Conservation (phyloP, 78 protist genomes). For the Pelomyxa schiedti region DNA sequence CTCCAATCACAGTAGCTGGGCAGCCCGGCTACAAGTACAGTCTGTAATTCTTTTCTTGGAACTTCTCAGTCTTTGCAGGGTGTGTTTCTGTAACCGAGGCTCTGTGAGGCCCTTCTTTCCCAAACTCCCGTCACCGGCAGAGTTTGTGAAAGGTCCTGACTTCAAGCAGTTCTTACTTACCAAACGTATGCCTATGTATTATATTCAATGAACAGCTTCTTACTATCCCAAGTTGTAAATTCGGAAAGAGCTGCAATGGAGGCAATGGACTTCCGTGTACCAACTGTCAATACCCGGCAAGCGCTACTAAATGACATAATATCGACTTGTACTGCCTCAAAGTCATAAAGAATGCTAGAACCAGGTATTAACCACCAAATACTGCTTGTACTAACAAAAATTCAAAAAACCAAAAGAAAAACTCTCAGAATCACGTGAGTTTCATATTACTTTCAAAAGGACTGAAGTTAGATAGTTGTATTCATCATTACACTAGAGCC, state of each 20-base stretch:
- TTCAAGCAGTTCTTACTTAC: not conserved
- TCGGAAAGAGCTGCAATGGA: not conserved
- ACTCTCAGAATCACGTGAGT: too few species aligned
- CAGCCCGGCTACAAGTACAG: not conserved
- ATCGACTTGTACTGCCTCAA: too few species aligned
- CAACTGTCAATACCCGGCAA: not conserved
- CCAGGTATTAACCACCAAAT: too few species aligned
- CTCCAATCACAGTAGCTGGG: not conserved
- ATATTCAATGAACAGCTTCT: too few species aligned
- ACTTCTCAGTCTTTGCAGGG: not conserved
- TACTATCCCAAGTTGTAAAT: too few species aligned
- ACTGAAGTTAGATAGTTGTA: too few species aligned
- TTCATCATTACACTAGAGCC: too few species aligned
- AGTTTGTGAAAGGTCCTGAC: not conserved
- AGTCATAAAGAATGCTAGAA: too few species aligned
- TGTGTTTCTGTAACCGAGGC: not conserved
- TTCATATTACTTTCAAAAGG: too few species aligned
- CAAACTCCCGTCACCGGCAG: not conserved
- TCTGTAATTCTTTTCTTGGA: not conserved
- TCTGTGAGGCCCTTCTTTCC: not conserved
- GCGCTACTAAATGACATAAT: not conserved
- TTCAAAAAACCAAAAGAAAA: too few species aligned
- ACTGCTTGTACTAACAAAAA: too few species aligned
- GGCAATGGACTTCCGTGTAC: not conserved
- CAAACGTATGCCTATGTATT: not conserved